Base-by-base conservation (phyloP, 768 basidiomycete species). In the Macrolepiota fuliginosa region DNA sequence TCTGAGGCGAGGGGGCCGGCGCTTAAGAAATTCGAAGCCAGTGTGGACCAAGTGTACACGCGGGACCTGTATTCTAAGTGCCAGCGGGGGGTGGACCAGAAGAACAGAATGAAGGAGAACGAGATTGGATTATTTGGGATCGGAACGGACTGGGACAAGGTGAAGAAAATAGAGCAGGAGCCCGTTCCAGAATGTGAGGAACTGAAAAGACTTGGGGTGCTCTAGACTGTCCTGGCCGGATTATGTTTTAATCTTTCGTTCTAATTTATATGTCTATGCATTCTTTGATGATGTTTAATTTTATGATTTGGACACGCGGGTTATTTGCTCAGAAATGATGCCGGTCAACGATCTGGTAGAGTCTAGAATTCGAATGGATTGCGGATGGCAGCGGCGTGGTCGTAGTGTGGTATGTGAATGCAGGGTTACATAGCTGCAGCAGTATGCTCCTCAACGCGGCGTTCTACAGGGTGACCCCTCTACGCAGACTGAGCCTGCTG, bases 71-170 rank as follows among this genome's bases (percentile, higher is more conserved):
- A 88, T 65, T 70, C 78, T 35, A 79, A 86, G 67, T 98, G 96
- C 72, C 86, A 89, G 66, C 78, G 80, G 5, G 89, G 86, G 46
- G 62, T 85, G 53, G 88, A 93, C 66, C 71, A 77, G 61, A 89
- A 87, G 70, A 82, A 90, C 68, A 86, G 87, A 63, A 75, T 79
- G 63, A 88, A 89, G 69, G 89, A 95, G 56, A 80, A 83, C 9
- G 89, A 94, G 67, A 74, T 91, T 40, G 96, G 96, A 4, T 73
- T 97, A 63, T 95, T 98, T 72, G 96, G 96, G 4, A 78, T 97
- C 57, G 92, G 94, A 32, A 91, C 94, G 11, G 91, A 98, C 71
- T 94, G 92, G 91, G 89, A 94, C 35, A 92, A 92, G 74, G 90
- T 98, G 62, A 79, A 81, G 71, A 73, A 75, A 65, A 89, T 97